Percentiles rank a stretch among this genome's conserved stretches.
phyloP scores from a whole-genome alignment of 2,329 filamentous ascomycete species.

The Penicillium sp. region DNA sequence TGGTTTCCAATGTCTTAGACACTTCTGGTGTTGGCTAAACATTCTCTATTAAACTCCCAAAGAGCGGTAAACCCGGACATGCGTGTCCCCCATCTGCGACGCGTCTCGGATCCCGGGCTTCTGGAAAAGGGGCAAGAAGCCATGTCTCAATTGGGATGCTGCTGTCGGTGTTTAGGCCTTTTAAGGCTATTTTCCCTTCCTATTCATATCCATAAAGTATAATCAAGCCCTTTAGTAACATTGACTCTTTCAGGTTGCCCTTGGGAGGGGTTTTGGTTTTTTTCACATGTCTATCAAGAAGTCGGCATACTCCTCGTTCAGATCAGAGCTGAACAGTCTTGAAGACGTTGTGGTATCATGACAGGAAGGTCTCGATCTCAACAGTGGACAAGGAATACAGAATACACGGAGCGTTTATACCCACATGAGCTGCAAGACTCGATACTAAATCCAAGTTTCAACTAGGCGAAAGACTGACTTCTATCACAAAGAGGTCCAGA shows the following conservation, averaged over 20 bases:
- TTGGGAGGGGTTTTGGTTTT: neutral
- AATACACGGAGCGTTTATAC: neutral
- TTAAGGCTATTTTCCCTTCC: neutral
- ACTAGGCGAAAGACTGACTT: neutral
- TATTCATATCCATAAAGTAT: neutral
- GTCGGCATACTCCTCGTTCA: neutral
- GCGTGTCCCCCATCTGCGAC: conserved; percentile 9
- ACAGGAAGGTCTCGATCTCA: neutral
- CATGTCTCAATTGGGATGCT: conserved; percentile 18
- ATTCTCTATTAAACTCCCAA: conserved; percentile 7
- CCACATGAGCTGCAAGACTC: neutral
- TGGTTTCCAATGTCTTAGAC: conserved; percentile 25
- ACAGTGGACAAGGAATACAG: neutral
- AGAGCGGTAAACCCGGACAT: conserved; percentile 21
- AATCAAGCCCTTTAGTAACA: neutral
- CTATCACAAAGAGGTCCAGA: conserved; percentile 1
- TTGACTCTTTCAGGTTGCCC: conserved; percentile 1
- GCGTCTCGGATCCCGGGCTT: conserved; percentile 9
- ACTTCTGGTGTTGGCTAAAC: neutral
- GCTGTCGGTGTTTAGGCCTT: conserved; percentile 16
- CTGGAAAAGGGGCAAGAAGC: conserved; percentile 15
- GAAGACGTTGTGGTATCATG: neutral
- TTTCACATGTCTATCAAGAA: neutral
- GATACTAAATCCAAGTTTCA: neutral
- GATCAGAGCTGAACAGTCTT: neutral